Conservation (phyloP, 495 filamentous ascomycete species). For the Platismatia glauca region DNA sequence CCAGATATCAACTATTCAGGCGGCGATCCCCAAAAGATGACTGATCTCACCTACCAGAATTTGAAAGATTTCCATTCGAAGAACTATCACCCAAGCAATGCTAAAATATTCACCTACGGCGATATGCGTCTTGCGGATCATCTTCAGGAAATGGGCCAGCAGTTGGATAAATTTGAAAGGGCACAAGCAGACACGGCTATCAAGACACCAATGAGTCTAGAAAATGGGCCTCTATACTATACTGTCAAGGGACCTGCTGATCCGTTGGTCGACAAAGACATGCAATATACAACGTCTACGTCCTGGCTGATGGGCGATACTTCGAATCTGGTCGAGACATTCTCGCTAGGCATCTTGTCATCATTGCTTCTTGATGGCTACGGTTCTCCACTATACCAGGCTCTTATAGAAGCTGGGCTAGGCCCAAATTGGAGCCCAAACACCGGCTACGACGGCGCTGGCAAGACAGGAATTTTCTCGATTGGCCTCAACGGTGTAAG, state of each 20-base stretch:
- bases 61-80: slow-evolving; percentile 75
- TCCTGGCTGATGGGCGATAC: slow-evolving; percentile 87
- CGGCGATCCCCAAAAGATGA: slow-evolving; percentile 91
- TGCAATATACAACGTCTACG: slow-evolving; percentile 85
- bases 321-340: slow-evolving; percentile 72
- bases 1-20: slow-evolving; percentile 92
- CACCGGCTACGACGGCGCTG: slow-evolving; percentile 75
- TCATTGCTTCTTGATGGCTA: slow-evolving; percentile 85
- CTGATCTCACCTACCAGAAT: slow-evolving; percentile 82
- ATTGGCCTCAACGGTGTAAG: slow-evolving; percentile 81
- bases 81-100: slow-evolving; percentile 95
- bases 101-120: slow-evolving; percentile 90
- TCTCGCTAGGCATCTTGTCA: slow-evolving; percentile 72
- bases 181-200: slow-evolving; percentile 62
- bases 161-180: slow-evolving; percentile 60
- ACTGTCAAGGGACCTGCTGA: slow-evolving; percentile 78
- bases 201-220: slow-evolving; percentile 66
- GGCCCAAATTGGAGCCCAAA: slow-evolving; percentile 92
- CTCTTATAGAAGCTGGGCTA: slow-evolving; percentile 82
- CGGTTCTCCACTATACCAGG: slow-evolving; percentile 84
- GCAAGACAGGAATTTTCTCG: slow-evolving; percentile 72
- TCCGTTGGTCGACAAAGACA: slow-evolving; percentile 71
- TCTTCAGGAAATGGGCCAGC: slow-evolving; percentile 62
- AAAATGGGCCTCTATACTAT: slow-evolving; percentile 53
- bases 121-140: slow-evolving; percentile 81